Percentiles rank a stretch among this genome's conserved stretches.
Evolutionary conservation across 306 rosid species (phyloP).

Genomic region (Prunus armeniaca): DNA sequence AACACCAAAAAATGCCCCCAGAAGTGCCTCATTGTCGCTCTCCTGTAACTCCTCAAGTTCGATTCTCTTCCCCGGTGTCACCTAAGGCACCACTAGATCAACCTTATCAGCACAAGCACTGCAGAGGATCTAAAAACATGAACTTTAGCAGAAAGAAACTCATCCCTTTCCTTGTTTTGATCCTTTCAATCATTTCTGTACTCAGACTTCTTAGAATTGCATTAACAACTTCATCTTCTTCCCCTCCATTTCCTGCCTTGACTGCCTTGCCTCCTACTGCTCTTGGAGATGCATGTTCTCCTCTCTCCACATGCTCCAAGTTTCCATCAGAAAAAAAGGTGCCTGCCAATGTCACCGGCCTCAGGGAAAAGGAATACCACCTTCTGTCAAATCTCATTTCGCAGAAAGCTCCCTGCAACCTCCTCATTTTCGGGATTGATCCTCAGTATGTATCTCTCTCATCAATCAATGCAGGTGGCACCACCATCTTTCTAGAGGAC

Average conservation of each 20-base stretch:
- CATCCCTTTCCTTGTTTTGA: slow-evolving; percentile 57
- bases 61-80: slow-evolving; percentile 39
- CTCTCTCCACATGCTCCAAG: slow-evolving; percentile 21
- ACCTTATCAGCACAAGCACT: slow-evolving; percentile 30
- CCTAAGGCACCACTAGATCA: slow-evolving; percentile 28
- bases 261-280: slow-evolving; percentile 20
- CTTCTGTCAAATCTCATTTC: slow-evolving; percentile 56
- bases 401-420: slow-evolving; percentile 73
- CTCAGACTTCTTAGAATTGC: slow-evolving; percentile 61
- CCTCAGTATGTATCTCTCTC: slow-evolving; percentile 63
- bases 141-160: slow-evolving; percentile 54
- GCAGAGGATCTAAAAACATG: slow-evolving; percentile 46
- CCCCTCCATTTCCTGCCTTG: slow-evolving; percentile 31
- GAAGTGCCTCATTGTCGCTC: slow-evolving; percentile 51
- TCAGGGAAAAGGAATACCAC: slow-evolving; percentile 62
- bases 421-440: slow-evolving; percentile 79
- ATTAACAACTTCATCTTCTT: slow-evolving; percentile 40
- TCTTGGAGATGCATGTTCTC: slow-evolving; percentile 27
- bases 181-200: slow-evolving; percentile 59
- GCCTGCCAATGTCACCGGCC: slow-evolving; percentile 27
- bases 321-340: slow-evolving; percentile 3
- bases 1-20: slow-evolving; percentile 55
- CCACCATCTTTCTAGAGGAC: slow-evolving; percentile 68
- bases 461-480: slow-evolving; percentile 64
- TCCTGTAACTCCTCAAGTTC: slow-evolving; percentile 36